Conservation (phyloP, 257 asterid species). For the Voacanga thouarsii region DNA sequence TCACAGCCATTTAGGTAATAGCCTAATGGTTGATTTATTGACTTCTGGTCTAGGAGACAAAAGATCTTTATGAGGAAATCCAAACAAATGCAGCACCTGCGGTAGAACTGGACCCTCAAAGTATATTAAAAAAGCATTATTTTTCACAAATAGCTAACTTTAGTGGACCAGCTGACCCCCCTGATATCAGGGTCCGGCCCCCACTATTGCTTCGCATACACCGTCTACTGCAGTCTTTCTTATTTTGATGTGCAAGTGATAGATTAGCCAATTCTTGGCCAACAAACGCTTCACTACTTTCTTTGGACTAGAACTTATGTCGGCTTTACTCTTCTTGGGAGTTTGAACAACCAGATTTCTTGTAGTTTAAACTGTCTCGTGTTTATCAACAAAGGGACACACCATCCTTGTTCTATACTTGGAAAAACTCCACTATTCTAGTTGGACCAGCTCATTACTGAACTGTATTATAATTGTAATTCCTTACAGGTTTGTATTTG, state of each 20-base stretch:
- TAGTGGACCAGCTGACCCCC: no score
- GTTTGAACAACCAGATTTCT: neutral
- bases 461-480: slow-evolving; percentile 7
- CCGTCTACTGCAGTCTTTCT: no score
- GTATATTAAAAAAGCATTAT: no score
- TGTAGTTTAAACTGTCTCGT: neutral
- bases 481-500: slow-evolving; percentile 73
- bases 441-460: neutral
- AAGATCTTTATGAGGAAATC: no score
- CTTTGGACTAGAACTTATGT: neutral
- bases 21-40: no score
- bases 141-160: no score
- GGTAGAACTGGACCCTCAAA: no score
- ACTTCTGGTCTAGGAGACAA: no score
- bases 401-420: neutral
- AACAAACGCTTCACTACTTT: neutral
- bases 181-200: no score
- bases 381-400: neutral
- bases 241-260: neutral
- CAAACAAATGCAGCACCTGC: no score
- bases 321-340: neutral
- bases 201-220: no score
- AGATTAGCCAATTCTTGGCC: neutral
- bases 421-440: neutral
- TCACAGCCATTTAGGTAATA: no score